These are phyloP conservation scores for Arachis monticola DNA, from an alignment of 331 rosid species.

Conservation along the genomic window DNA sequence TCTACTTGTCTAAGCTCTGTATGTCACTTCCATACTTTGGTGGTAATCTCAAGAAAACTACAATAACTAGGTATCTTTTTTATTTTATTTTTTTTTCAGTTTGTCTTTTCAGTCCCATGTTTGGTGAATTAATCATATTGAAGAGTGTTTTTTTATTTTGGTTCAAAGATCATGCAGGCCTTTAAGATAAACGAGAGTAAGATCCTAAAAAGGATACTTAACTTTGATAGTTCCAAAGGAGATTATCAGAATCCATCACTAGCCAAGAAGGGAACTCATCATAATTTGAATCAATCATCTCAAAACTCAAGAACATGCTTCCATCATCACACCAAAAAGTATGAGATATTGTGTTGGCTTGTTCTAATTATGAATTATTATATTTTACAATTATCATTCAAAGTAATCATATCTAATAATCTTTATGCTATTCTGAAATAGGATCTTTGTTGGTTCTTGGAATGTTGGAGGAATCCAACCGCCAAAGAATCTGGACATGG, in stretches of 20 bases:
- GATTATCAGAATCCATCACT: constrained; percentile 32
- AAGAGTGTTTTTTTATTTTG: constrained; percentile 25
- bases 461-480: constrained; percentile 87
- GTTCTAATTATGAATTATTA: not conserved
- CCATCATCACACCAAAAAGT: constrained; percentile 53
- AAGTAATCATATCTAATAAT: constrained; percentile 25
- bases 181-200: constrained; percentile 39
- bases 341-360: constrained; percentile 10
- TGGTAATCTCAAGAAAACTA: constrained; percentile 12
- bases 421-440: constrained; percentile 26
- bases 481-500: constrained; percentile 61
- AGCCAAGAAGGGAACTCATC: constrained; percentile 38
- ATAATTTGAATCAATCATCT: constrained; percentile 45
- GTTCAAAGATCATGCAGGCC: constrained; percentile 49
- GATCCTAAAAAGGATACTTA: constrained; percentile 44
- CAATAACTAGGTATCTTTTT: constrained; percentile 37
- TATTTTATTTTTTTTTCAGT: not conserved
- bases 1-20: constrained; percentile 28
- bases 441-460: constrained; percentile 90
- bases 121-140: constrained; percentile 19
- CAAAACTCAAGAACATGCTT: constrained; percentile 39
- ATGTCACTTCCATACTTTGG: constrained; percentile 30
- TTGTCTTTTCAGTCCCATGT: not conserved
- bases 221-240: constrained; percentile 20
- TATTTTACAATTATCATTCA: not conserved